Evolutionary conservation across 1,139 yeast genomes (phyloP).

Genomic region (Eremothecium cymbalariae): DNA sequence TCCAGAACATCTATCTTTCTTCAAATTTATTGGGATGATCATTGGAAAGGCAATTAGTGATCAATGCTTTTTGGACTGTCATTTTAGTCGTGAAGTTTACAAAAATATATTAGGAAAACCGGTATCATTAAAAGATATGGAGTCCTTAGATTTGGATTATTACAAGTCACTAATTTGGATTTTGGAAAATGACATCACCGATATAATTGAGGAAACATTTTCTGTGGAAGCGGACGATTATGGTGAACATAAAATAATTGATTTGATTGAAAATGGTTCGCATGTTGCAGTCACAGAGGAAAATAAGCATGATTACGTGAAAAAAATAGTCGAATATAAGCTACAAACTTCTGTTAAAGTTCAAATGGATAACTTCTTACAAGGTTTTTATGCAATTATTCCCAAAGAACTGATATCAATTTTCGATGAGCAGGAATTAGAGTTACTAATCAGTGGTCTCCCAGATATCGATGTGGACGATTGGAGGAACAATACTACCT

Average conservation of each 20-base stretch:
- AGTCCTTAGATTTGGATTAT: constrained; percentile 84
- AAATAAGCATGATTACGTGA: constrained; percentile 86
- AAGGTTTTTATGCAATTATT: constrained; percentile 86
- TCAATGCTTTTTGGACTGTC: constrained; percentile 82
- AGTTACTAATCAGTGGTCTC: constrained; percentile 82
- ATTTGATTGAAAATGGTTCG: constrained; percentile 74
- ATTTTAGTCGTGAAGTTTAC: constrained; percentile 92
- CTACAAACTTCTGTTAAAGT: constrained; percentile 76
- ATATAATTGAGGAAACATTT: constrained; percentile 91
- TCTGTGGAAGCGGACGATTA: constrained; percentile 91
- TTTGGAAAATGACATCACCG: constrained; percentile 93
- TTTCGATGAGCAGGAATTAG: constrained; percentile 93
- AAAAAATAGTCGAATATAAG: constrained; percentile 76
- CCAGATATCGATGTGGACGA: constrained; percentile 95
- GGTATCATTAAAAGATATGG: constrained; percentile 89
- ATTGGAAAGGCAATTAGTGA: constrained; percentile 94
- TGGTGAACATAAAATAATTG: constrained; percentile 78
- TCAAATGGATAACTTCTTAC: constrained; percentile 78
- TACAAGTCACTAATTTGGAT: constrained; percentile 93
- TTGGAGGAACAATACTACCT: constrained; percentile 82
- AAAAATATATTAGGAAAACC: constrained; percentile 74
- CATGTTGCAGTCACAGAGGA: constrained; percentile 82
- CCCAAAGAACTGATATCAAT: constrained; percentile 81
- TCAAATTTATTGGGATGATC: constrained; percentile 88
- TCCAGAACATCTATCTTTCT: constrained; percentile 86